Percentiles rank a stretch among this genome's conserved stretches.
These are phyloP conservation scores for Mycogone perniciosa DNA, from an alignment of 2,329 filamentous ascomycete species.

Conservation along the genomic window DNA sequence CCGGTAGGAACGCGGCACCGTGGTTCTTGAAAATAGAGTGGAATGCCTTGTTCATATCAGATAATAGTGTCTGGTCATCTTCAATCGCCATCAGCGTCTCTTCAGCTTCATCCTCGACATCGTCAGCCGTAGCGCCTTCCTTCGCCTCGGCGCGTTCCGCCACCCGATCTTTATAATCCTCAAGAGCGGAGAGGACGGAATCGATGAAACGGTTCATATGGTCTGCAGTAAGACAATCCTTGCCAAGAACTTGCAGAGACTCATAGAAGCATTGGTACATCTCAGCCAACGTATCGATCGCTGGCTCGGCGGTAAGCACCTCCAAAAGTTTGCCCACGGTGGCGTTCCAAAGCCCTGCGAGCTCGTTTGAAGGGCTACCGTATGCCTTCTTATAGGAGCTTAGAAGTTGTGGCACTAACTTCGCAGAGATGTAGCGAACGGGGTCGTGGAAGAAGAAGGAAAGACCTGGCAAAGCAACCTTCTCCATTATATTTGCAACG, in stretches of 20 bases:
- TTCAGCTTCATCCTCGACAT: conserved; percentile 84
- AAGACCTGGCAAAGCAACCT: conserved; percentile 86
- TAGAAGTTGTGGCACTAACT: conserved; percentile 86
- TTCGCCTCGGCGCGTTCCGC: conserved; percentile 77
- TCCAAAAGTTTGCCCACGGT: conserved; percentile 90
- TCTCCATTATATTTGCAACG: conserved; percentile 89
- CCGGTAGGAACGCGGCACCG: conserved; percentile 71
- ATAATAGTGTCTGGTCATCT: conserved; percentile 91
- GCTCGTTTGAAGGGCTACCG: conserved; percentile 70
- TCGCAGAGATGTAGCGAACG: conserved; percentile 88
- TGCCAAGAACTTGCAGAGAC: conserved; percentile 88
- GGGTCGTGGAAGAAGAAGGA: conserved; percentile 99
- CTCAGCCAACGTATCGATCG: conserved; percentile 91
- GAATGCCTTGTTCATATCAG: conserved; percentile 99
- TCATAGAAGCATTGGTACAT: conserved; percentile 99
- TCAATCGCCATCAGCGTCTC: conserved; percentile 88
- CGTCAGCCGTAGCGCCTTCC: conserved; percentile 65
- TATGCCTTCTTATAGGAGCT: conserved; percentile 92
- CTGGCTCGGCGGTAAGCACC: conserved; percentile 86
- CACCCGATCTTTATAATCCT: conserved; percentile 89
- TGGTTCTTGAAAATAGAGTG: conserved; percentile 99
- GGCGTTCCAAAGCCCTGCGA: conserved; percentile 74
- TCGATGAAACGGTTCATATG: conserved; percentile 88
- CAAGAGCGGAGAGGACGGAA: conserved; percentile 74
- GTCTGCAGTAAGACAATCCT: conserved; percentile 67